Evolutionary conservation across 441 rosid genomes (phyloP).

Genomic region (Jatropha multifida): DNA sequence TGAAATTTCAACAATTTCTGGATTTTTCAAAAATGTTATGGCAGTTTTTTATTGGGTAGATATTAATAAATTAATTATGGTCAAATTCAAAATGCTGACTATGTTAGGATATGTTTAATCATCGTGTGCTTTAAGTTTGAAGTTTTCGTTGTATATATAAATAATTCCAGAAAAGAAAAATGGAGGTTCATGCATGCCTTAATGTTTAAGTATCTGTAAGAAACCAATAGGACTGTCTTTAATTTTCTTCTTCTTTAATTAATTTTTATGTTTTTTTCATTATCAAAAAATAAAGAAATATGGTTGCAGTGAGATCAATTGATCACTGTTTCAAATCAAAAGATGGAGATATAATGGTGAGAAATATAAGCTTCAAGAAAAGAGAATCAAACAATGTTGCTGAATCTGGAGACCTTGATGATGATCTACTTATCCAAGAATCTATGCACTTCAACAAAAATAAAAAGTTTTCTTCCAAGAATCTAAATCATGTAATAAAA

Average conservation of each 20-base stretch:
- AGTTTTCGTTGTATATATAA: background rate
- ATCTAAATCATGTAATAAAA: conserved; percentile 14
- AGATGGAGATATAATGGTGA: background rate
- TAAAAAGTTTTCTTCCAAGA: conserved; percentile 16
- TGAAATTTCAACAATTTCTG: background rate
- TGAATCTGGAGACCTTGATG: background rate
- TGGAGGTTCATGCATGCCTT: background rate
- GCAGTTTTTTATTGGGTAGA: background rate
- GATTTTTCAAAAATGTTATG: background rate
- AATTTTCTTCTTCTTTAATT: too few species aligned
- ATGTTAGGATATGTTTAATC: background rate
- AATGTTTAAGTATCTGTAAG: background rate
- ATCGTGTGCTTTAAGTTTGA: background rate
- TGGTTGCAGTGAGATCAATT: background rate
- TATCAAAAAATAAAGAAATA: background rate
- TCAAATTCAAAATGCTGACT: background rate
- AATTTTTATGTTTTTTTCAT: background rate
- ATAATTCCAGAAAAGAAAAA: too few species aligned
- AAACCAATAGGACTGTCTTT: too few species aligned
- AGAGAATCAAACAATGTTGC: background rate
- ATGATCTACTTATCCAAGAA: background rate
- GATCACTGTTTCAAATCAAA: conserved; percentile 1
- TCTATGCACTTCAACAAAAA: conserved; percentile 8
- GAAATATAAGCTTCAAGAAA: conserved; percentile 1
- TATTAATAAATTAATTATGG: background rate